A percentile compares a stretch with the other conserved stretches of the same genome.
Conservation (phyloP, 768 basidiomycete species). For the Agaricus blazei region DNA sequence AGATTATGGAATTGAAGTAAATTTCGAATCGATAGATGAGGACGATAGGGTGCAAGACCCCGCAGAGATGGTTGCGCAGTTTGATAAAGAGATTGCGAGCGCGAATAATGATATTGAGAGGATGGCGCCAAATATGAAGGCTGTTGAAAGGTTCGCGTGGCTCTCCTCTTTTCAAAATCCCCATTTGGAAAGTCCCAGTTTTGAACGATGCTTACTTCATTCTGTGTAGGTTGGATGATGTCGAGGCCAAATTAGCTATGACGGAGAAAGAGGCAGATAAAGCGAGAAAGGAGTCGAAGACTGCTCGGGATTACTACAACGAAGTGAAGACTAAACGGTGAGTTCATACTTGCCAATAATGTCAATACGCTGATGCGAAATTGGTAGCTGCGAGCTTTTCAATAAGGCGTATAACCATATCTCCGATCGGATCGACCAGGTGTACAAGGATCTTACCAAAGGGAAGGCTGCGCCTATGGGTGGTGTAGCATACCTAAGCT, state of each 20-base stretch:
- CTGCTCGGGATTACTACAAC: conserved; percentile 88
- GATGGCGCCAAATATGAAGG: conserved; percentile 97
- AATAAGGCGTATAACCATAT: conserved; percentile 97
- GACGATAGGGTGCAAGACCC: conserved; percentile 71
- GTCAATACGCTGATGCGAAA: neutral
- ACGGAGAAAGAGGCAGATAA: conserved; percentile 93
- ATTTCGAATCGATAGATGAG: conserved; percentile 71
- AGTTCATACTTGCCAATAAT: conserved; percentile 11
- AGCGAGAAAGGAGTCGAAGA: conserved; percentile 84
- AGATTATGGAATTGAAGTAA: conserved; percentile 87
- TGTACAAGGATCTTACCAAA: conserved; percentile 97
- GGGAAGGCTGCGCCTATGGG: conserved; percentile 92
- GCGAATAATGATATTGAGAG: conserved; percentile 78
- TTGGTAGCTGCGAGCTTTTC: conserved; percentile 68
- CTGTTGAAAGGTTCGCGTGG: conserved; percentile 70
- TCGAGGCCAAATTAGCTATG: conserved; percentile 77
- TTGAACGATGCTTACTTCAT: neutral
- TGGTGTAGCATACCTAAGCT: conserved; percentile 91
- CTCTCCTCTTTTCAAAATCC: neutral
- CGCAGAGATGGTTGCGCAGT: conserved; percentile 57
- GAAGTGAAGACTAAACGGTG: conserved; percentile 81
- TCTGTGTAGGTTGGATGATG: conserved; percentile 63
- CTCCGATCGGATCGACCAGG: conserved; percentile 88
- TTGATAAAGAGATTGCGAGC: conserved; percentile 70
- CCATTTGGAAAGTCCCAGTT: neutral